These are phyloP conservation scores for Pseudocercospora eumusae DNA, from an alignment of 2,329 filamentous ascomycete genomes.

Conservation along the genomic window DNA sequence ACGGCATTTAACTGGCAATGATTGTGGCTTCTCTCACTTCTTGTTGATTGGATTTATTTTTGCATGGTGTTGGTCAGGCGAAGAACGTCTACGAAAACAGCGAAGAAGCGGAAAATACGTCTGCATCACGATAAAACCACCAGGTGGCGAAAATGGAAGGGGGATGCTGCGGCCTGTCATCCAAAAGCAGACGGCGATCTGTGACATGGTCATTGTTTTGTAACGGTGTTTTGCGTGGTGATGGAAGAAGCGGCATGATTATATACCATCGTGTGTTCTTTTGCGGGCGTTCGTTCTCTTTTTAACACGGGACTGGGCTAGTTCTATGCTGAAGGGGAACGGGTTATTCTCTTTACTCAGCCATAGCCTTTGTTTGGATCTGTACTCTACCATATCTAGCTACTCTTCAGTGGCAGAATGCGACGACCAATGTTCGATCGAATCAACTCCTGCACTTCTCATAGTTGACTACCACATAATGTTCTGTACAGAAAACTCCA, in stretches of 20 bases:
- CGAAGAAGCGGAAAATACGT: background rate
- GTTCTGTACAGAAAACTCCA: background rate
- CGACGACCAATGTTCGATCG: slow-evolving; percentile 13
- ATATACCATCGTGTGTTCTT: slow-evolving; percentile 14
- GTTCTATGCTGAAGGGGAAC: background rate
- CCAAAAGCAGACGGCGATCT: slow-evolving; percentile 10
- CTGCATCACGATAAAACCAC: slow-evolving; percentile 8
- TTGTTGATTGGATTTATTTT: slow-evolving; percentile 11
- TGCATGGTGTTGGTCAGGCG: slow-evolving; percentile 9
- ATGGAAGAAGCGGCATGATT: slow-evolving; percentile 12
- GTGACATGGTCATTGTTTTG: slow-evolving; percentile 11
- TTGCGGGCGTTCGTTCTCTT: slow-evolving; percentile 6
- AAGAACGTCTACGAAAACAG: slow-evolving; percentile 6
- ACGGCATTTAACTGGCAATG: slow-evolving; percentile 11
- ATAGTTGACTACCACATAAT: background rate
- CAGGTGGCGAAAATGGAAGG: slow-evolving; percentile 2
- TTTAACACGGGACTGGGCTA: background rate
- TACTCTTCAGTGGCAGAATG: slow-evolving; percentile 11
- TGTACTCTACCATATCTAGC: slow-evolving; percentile 11
- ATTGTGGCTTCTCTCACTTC: slow-evolving; percentile 11
- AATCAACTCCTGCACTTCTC: background rate
- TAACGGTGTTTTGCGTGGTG: slow-evolving; percentile 14
- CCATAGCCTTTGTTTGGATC: slow-evolving; percentile 6
- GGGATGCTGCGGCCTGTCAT: background rate
- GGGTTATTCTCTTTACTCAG: background rate